A percentile compares a stretch with the other conserved stretches of the same genome.
Conservation (phyloP, 78 protist genomes). For the Dictyostelium citrinum region DNA sequence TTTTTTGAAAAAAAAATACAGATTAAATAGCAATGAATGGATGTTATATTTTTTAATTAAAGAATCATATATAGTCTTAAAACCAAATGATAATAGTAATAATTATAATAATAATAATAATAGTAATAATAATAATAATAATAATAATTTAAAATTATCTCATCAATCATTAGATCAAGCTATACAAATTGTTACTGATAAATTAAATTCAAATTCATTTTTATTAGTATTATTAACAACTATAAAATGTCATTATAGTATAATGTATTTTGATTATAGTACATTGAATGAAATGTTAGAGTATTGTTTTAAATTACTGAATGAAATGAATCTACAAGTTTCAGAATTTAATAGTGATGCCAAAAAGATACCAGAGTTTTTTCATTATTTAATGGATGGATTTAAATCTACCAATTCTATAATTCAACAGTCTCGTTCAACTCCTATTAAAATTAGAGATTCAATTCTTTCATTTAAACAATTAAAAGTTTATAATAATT, state of each 20-base stretch:
- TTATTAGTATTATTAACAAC: not conserved
- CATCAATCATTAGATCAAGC: slow-evolving; percentile 11
- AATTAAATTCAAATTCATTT: not conserved
- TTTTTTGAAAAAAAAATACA: too few species aligned
- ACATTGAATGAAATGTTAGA: not conserved
- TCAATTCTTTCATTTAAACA: not conserved
- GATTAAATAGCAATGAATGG: slow-evolving; percentile 41
- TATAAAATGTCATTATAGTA: slow-evolving; percentile 8
- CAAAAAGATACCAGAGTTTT: slow-evolving; percentile 29
- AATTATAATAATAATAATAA: not conserved
- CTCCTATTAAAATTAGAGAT: slow-evolving; percentile 11
- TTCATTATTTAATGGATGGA: not conserved
- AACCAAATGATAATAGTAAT: not conserved
- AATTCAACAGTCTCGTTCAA: not conserved
- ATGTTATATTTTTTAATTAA: slow-evolving; percentile 16
- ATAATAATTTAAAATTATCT: not conserved
- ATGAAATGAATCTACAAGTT: not conserved
- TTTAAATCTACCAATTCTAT: not conserved
- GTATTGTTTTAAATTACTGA: not conserved
- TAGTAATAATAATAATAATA: not conserved
- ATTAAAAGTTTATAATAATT: slow-evolving; percentile 27
- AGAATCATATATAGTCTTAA: slow-evolving; percentile 28
- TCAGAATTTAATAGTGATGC: not conserved
- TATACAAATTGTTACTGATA: not conserved
- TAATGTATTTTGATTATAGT: slow-evolving; percentile 32